phyloP scores from a whole-genome alignment of 257 asterid genomes.

The Solanum ahanhuiri region DNA sequence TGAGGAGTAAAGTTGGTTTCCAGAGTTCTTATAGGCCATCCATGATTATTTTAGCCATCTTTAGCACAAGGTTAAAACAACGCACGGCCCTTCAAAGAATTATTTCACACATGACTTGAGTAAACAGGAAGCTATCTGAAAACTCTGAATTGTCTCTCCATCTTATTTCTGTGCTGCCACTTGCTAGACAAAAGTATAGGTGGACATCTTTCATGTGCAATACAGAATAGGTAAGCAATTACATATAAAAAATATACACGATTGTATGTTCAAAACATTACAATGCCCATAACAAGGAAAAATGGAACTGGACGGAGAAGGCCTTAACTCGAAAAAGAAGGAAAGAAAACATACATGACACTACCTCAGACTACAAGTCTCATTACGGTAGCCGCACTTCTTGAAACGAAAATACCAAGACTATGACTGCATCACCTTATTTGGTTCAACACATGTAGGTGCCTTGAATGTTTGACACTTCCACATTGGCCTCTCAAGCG shows the following conservation, averaged over 20 bases:
- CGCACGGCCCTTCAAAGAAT: not conserved
- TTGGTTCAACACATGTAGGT: slow-evolving; percentile 58
- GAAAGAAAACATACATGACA: slow-evolving; percentile 9
- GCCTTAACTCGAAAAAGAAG: slow-evolving; percentile 24
- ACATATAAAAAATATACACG: slow-evolving; percentile 40
- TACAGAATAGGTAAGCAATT: slow-evolving; percentile 41
- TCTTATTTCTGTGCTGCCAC: not conserved
- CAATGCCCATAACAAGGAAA: slow-evolving; percentile 32
- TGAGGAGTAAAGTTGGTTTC: not conserved
- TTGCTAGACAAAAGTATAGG: not conserved
- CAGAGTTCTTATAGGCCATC: not conserved
- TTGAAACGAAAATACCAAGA: slow-evolving; percentile 19
- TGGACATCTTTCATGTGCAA: slow-evolving; percentile 1
- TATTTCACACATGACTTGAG: not conserved
- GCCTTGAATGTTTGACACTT: slow-evolving; percentile 77
- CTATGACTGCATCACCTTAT: slow-evolving; percentile 75
- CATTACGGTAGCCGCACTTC: slow-evolving; percentile 30
- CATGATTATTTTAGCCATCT: not conserved
- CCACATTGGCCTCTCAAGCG: slow-evolving; percentile 57
- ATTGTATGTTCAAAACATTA: slow-evolving; percentile 27
- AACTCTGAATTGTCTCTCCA: not conserved
- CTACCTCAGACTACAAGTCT: slow-evolving; percentile 36
- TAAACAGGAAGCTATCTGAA: not conserved
- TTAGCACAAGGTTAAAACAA: not conserved
- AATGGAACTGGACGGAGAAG: not conserved